phyloP scores from a whole-genome alignment of 2,329 filamentous ascomycete species.

The Pseudocercospora fuligena region DNA sequence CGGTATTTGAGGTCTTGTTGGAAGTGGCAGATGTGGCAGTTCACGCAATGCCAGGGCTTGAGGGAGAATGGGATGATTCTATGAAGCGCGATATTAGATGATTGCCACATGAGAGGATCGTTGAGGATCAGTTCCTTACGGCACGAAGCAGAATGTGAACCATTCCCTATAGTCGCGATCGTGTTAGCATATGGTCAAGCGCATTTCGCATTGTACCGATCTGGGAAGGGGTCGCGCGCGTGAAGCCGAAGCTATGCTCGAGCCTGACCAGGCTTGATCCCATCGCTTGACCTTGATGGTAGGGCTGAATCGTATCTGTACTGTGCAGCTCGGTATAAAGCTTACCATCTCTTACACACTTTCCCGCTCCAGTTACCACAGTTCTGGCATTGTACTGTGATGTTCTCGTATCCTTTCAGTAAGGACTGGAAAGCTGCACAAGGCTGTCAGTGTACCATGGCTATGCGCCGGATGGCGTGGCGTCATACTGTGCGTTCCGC shows the following conservation, averaged over 20 bases:
- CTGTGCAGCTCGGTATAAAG: not conserved
- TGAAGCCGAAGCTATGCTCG: not conserved
- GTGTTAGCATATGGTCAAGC: not conserved
- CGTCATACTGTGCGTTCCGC: constrained; percentile 53
- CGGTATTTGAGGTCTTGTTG: constrained; percentile 61
- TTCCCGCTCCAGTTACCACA: constrained; percentile 56
- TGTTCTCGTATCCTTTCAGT: constrained; percentile 54
- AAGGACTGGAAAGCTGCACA: constrained; percentile 51
- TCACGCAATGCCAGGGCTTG: constrained; percentile 63
- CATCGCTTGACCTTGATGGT: constrained; percentile 22
- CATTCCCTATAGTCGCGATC: constrained; percentile 52
- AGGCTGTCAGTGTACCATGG: constrained; percentile 14
- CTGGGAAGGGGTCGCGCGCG: not conserved
- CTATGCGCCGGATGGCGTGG: constrained; percentile 5
- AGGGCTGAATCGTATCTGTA: not conserved
- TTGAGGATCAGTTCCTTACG: not conserved
- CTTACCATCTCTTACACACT: constrained; percentile 52
- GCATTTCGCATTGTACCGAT: too few relatives aligned
- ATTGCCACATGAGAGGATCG: too few relatives aligned
- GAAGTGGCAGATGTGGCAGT: constrained; percentile 78
- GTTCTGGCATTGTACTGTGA: constrained; percentile 58
- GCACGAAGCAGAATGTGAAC: constrained; percentile 63
- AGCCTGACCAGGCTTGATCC: not conserved
- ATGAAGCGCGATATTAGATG: too few relatives aligned
- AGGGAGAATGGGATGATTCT: constrained; percentile 68